Base-by-base conservation (phyloP, 352 stramenopile species). In the Phytopythium chamaehyphon region DNA sequence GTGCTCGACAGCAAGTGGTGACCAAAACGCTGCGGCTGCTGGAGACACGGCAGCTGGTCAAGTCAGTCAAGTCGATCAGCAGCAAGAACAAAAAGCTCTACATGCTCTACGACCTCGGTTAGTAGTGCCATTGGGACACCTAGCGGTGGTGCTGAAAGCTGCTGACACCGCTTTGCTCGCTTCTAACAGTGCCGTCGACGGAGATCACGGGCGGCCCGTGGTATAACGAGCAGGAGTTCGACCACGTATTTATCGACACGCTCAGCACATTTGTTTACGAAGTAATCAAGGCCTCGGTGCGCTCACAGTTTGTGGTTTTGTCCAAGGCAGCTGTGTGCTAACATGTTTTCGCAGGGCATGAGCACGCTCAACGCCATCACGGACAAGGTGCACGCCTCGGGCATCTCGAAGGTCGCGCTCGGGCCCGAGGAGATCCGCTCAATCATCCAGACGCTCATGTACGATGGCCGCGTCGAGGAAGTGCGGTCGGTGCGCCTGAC, bases 81-180 rank as follows among this genome's bases (percentile, higher is more conserved):
- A 98, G 95, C 77, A 99, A 99, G 76, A 98, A 96, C 56, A 99
- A 99, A 76, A 99, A 99, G 67, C 73, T 99, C 1, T 99, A 99
- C 75, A 99, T 99, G 93, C 78, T 97, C 3, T 98, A 90, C 59
- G 90, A 98, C 51, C 72, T 98, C 45, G 83, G 84, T 95, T 69
- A 43, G 51, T 22, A 6, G 44, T 35, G 19, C 43, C 14, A 3
- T 2, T 47, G 2, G 38, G 26, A 9, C 26, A 36, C 18, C 10
- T 9, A 35, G 24, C 36, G 18, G 21, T 39, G n/a, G n/a, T n/a
- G n/a, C n/a, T 9, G 28, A 33, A 9, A 33, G 9, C 5, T 33
- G 28, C 28, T 33, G 5, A 33, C 28, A 33, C 9, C 28, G 9
- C 28, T 33, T 33, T 33, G 28, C 9, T 9, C 9, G 28, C 28